Evolutionary conservation across 2,329 filamentous ascomycete genomes (phyloP), one percentile per base, ranked within the genome.

Genomic region (Aspergillus melleus): DNA sequence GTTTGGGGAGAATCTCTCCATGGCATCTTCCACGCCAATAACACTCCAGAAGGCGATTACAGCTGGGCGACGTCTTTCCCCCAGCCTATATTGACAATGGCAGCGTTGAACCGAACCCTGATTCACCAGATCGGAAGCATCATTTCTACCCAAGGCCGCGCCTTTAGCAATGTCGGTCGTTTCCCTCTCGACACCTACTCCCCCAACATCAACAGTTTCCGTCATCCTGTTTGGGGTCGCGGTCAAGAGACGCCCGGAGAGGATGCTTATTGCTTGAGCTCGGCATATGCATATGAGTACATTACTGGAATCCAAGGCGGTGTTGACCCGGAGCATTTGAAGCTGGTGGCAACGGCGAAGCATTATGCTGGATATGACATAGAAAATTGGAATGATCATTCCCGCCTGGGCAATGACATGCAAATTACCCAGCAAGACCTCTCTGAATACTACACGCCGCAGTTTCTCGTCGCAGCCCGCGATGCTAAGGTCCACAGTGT

Each of bases 141-240:
- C 4, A 71, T 78, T 32, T 77, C 77, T 5, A 88, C 83, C 0
- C 87, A 90, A 68, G 86, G 85, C 0, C 79, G 88, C 44, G 87
- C 88, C 0, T 90, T 88, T 69, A 86, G 79, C 67, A 90, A 90
- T 65, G 80, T 71, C 8, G 84, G 83, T 3, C 76, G 80, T 12
- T 82, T 65, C 49, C 70, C 72, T 2, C 57, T 74, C 8, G 69
- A 74, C 49, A 68, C 67, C 12, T 74, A 73, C 54, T 87, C 88
- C 0, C 88, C 88, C 0, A 89, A 89, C 66, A 86, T 90, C 71
- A 89, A 89, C 66, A 81, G 84, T 0, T 89, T 84, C 75, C 82
- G 82, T 42, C 86, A 88, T 66, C 86, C 86, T 0, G 76, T 87
- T 26, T 87, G 86, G 86, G 86, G 86, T 1, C 77, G 86, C 9